phyloP scores from a whole-genome alignment of 495 filamentous ascomycete species.

The Talaromyces thailandensis region DNA sequence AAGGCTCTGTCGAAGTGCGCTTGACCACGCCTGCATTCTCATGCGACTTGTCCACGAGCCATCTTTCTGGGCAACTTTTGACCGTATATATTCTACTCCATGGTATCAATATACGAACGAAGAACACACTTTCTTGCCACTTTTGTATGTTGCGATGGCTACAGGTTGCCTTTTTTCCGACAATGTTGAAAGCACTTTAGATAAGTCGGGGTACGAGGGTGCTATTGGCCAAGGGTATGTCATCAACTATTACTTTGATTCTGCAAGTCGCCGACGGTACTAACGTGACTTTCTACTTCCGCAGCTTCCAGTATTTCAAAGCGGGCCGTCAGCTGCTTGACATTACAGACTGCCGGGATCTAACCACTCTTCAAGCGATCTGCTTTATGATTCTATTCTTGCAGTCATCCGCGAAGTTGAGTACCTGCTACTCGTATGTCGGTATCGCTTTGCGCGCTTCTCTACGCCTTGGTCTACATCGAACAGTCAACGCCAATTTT shows the following conservation, averaged over 20 bases:
- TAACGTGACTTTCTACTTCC: slow-evolving; percentile 6
- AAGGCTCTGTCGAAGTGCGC: slow-evolving; percentile 62
- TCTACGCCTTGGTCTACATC: slow-evolving; percentile 80
- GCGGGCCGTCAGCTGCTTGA: slow-evolving; percentile 74
- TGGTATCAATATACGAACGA: slow-evolving; percentile 60
- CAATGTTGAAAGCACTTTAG: slow-evolving; percentile 30
- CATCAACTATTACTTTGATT: background rate
- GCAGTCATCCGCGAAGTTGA: slow-evolving; percentile 82
- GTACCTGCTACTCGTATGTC: slow-evolving; percentile 88
- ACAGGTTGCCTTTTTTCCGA: slow-evolving; percentile 77
- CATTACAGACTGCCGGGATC: slow-evolving; percentile 83
- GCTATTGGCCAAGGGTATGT: slow-evolving; percentile 75
- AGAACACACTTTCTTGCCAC: slow-evolving; percentile 73
- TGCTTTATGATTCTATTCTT: slow-evolving; percentile 91
- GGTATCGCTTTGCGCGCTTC: slow-evolving; percentile 83
- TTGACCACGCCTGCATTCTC: slow-evolving; percentile 77
- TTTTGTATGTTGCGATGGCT: slow-evolving; percentile 75
- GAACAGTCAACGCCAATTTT: slow-evolving; percentile 64
- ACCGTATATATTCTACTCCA: slow-evolving; percentile 68
- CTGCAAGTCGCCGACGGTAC: background rate
- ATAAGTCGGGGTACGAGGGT: slow-evolving; percentile 54
- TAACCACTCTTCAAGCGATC: slow-evolving; percentile 75
- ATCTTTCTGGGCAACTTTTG: slow-evolving; percentile 67
- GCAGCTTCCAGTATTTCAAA: slow-evolving; percentile 77
- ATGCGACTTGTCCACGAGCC: slow-evolving; percentile 85